Evolutionary conservation across 306 rosid species (phyloP).

Genomic region (Inga laurina): DNA sequence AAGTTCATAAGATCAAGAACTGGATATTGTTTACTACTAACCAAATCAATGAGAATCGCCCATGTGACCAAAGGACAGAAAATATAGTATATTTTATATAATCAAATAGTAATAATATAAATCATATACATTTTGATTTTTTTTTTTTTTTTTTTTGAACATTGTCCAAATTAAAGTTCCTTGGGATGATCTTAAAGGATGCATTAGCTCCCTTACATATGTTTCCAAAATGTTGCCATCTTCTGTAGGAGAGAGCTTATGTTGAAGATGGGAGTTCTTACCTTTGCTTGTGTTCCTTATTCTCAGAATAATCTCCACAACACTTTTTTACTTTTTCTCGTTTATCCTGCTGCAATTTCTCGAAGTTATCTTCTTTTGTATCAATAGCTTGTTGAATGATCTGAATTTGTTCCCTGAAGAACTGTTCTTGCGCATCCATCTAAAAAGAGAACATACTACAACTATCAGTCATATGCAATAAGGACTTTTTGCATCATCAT

Average conservation of each 20-base stretch:
- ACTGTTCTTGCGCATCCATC: constrained; percentile 38
- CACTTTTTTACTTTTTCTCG: not conserved
- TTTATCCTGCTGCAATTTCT: constrained; percentile 30
- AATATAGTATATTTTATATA: not conserved
- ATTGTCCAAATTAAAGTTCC: too few relatives aligned
- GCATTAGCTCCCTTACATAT: too few relatives aligned
- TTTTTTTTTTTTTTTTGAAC: too few relatives aligned
- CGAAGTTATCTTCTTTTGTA: constrained; percentile 34
- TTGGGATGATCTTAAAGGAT: too few relatives aligned
- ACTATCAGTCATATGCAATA: not conserved
- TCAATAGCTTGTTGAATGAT: constrained; percentile 35
- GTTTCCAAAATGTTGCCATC: too few relatives aligned
- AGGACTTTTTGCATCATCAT: not conserved
- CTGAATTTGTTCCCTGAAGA: constrained; percentile 39
- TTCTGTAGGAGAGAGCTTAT: too few relatives aligned
- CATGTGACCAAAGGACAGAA: constrained; percentile 2
- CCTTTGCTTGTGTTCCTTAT: constrained; percentile 25
- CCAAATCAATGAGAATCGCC: not conserved
- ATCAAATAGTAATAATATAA: not conserved
- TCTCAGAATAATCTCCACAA: constrained; percentile 20
- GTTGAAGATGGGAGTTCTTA: not conserved
- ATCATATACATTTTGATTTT: not conserved
- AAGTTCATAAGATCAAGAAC: constrained; percentile 20
- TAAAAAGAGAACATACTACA: constrained; percentile 20
- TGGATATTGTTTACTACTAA: not conserved